Base-by-base conservation (phyloP, 371 early-diverging fungal species). In the Apophysomyces variabilis region DNA sequence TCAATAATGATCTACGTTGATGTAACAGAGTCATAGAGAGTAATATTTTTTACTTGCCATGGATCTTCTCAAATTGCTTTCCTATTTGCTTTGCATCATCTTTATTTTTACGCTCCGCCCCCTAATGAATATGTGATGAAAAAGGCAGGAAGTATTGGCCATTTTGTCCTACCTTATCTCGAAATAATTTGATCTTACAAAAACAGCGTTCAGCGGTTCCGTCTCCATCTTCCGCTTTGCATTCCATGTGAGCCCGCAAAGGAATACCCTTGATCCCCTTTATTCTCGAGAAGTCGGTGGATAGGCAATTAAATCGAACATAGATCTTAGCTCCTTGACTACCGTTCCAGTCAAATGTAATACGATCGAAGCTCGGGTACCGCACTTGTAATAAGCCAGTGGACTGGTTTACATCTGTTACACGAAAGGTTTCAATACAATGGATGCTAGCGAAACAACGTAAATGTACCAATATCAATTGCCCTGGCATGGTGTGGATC, bases 221-320 rank as follows among this genome's bases (percentile, higher is more conserved):
- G 39, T 63, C 7, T 64, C 62, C 35, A 47, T 50, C 35, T 41
- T 56, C 32, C 57, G 21, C 61, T 5, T 69, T 47, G n/a, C 84
- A 87, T 64, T 89, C 86, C 44, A 86, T 76, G 61, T 86, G 84
- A n/a, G 89, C 75, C 7, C 91, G 84, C 46, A 92, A 68, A 5
- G 90, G 89, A 58, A 90, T 90, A 1, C 92, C 92, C 70, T 90
- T 92, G 68, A 92, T 89, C 7, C 92, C 92, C 70, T 92, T 92
- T 70, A 90, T 87, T 4, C 88, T 72, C 37, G 89, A 86, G 67
- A 92, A 92, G 63, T 92, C 92, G 2, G 92, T 92, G 1, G 91
- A 90, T 6, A 92, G 74, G 67, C 90, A 89, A 68, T 90, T 87
- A 72, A 92, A 90, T 45, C 83, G 79, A 11, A 90, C 65, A 69